These are phyloP conservation scores for Saturnispora besseyi DNA, from an alignment of 805 yeast species.

Conservation along the genomic window DNA sequence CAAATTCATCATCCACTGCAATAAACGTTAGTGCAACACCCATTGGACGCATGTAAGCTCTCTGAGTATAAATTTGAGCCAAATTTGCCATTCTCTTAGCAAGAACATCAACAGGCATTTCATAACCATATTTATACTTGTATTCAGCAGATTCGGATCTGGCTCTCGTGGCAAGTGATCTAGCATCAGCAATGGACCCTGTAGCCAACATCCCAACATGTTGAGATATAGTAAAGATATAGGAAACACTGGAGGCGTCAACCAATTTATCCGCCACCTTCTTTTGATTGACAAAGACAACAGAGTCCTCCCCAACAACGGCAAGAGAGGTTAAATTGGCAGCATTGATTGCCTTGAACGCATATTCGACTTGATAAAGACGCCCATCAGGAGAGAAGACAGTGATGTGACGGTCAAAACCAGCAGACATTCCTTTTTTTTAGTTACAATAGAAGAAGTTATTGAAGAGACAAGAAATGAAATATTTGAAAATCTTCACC, in stretches of 20 bases:
- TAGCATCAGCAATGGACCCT: conserved; percentile 94
- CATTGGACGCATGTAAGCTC: conserved; percentile 97
- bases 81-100: conserved; percentile 94
- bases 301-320: conserved; percentile 75
- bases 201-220: conserved; percentile 85
- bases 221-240: conserved; percentile 73
- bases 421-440: conserved; percentile 41
- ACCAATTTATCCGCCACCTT: conserved; percentile 92
- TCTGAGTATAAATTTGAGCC: conserved; percentile 91
- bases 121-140: conserved; percentile 89
- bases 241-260: conserved; percentile 80
- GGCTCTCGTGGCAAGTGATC: conserved; percentile 83
- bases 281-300: conserved; percentile 87
- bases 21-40: conserved; percentile 90
- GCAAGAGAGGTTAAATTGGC: conserved; percentile 87
- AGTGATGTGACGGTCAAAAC: conserved; percentile 97
- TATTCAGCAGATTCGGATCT: conserved; percentile 94
- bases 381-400: conserved; percentile 98
- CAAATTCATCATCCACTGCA: conserved; percentile 80
- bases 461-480: background rate
- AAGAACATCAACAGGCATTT: conserved; percentile 88
- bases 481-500: background rate
- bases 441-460: background rate
- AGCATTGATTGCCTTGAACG: conserved; percentile 79
- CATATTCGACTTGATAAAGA: conserved; percentile 94